A percentile compares a stretch with the other conserved stretches of the same genome.
phyloP scores from a whole-genome alignment of 2,329 filamentous ascomycete species.

The Chaetomium sp. region DNA sequence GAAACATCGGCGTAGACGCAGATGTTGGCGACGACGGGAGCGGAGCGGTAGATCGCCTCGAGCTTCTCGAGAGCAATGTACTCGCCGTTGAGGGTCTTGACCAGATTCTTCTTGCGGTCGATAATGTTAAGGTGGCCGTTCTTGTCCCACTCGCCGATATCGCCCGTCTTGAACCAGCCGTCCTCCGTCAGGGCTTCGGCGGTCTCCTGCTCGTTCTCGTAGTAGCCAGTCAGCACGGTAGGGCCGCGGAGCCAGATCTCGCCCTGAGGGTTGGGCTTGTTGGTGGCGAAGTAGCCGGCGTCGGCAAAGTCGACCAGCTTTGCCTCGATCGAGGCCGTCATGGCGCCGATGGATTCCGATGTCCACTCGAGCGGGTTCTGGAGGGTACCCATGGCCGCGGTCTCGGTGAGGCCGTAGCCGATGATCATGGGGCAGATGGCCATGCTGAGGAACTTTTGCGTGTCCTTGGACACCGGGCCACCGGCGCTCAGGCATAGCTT shows the following conservation, averaged over 20 bases:
- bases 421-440: conserved; percentile 84
- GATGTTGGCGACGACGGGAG: conserved; percentile 47
- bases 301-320: conserved; percentile 84
- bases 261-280: conserved; percentile 70
- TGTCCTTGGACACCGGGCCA: conserved; percentile 77
- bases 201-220: conserved; percentile 72
- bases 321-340: conserved; percentile 67
- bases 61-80: conserved; percentile 77
- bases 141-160: conserved; percentile 71
- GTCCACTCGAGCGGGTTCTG: conserved; percentile 78
- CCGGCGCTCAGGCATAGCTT: conserved; percentile 82
- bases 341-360: conserved; percentile 63
- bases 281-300: conserved; percentile 70
- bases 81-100: conserved; percentile 76
- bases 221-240: conserved; percentile 66
- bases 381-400: conserved; percentile 65
- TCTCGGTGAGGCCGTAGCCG: conserved; percentile 84
- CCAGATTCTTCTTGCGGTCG: conserved; percentile 83
- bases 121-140: conserved; percentile 68
- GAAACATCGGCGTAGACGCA: conserved; percentile 48
- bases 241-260: conserved; percentile 83
- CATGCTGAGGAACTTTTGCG: conserved; percentile 81
- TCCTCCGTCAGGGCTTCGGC: conserved; percentile 61
- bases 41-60: conserved; percentile 47
- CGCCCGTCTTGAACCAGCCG: conserved; percentile 84